Conservation (phyloP, 2,329 filamentous ascomycete species). For the Xylariaceae sp. region DNA sequence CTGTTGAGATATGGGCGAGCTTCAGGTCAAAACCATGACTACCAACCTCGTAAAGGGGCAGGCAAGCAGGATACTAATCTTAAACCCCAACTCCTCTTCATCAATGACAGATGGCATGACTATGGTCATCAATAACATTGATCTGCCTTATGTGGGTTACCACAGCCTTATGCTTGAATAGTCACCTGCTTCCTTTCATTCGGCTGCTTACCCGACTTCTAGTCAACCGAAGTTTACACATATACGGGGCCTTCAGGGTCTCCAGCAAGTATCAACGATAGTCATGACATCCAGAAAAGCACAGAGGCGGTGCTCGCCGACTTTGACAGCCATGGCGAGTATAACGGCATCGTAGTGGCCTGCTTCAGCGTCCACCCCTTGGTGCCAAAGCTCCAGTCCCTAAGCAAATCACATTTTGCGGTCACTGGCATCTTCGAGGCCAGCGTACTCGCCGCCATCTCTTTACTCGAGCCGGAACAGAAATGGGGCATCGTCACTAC, state of each 20-base stretch:
- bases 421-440: slow-evolving; percentile 87
- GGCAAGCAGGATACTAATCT: slow-evolving; percentile 64
- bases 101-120: slow-evolving; percentile 74
- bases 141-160: slow-evolving; percentile 45
- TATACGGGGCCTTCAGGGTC: slow-evolving; percentile 70
- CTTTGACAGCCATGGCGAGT: slow-evolving; percentile 52
- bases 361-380: slow-evolving; percentile 89
- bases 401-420: slow-evolving; percentile 37
- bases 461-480: slow-evolving; percentile 50
- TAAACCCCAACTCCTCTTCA: slow-evolving; percentile 80
- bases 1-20: neutral
- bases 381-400: slow-evolving; percentile 61
- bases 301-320: slow-evolving; percentile 65
- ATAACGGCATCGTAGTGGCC: slow-evolving; percentile 83
- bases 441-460: slow-evolving; percentile 69
- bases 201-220: neutral
- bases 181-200: neutral
- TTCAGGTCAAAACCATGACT: slow-evolving; percentile 15
- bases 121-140: slow-evolving; percentile 51
- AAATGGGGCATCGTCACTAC: slow-evolving; percentile 90
- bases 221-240: slow-evolving; percentile 59
- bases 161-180: neutral
- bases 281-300: slow-evolving; percentile 68
- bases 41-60: slow-evolving; percentile 38
- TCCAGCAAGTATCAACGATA: slow-evolving; percentile 80